These are phyloP conservation scores for Cryptococcus maquisensis DNA, from an alignment of 1,284 basidiomycete genomes.

Conservation along the genomic window DNA sequence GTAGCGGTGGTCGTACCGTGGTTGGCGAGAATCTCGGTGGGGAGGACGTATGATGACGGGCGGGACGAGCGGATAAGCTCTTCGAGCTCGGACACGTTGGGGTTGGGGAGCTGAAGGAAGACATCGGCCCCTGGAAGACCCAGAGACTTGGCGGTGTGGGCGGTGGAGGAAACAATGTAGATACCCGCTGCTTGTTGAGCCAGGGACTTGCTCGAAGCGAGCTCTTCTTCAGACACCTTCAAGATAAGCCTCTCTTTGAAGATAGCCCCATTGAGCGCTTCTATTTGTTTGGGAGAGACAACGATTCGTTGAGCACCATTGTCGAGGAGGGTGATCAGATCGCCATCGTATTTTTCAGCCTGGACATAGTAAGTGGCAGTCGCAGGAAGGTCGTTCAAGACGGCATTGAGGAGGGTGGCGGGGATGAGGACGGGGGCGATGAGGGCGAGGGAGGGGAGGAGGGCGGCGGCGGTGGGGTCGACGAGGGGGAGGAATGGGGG, in stretches of 20 bases:
- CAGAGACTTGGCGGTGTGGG: constrained; percentile 65
- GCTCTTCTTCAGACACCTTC: constrained; percentile 66
- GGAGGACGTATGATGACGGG: constrained; percentile 69
- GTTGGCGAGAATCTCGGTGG: constrained; percentile 66
- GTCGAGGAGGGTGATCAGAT: constrained; percentile 67
- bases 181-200: constrained; percentile 36
- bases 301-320: constrained; percentile 72
- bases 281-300: constrained; percentile 61
- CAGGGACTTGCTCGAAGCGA: constrained; percentile 62
- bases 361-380: constrained; percentile 56
- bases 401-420: constrained; percentile 30
- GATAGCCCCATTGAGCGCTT: constrained; percentile 55
- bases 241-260: constrained; percentile 69
- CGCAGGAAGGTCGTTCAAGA: constrained; percentile 36
- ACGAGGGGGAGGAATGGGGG: constrained; percentile 50
- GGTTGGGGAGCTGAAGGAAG: constrained; percentile 55
- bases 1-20: constrained; percentile 53
- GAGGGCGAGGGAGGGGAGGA: constrained; percentile 62
- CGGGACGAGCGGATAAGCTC: constrained; percentile 60
- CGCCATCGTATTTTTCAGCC: constrained; percentile 55
- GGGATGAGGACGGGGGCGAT: constrained; percentile 69
- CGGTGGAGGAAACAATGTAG: constrained; percentile 25
- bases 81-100: constrained; percentile 50
- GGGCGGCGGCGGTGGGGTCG: constrained; percentile 45
- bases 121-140: constrained; percentile 65